Base-by-base conservation (phyloP, 2,329 filamentous ascomycete genomes). In the Xylaria arbuscula region DNA sequence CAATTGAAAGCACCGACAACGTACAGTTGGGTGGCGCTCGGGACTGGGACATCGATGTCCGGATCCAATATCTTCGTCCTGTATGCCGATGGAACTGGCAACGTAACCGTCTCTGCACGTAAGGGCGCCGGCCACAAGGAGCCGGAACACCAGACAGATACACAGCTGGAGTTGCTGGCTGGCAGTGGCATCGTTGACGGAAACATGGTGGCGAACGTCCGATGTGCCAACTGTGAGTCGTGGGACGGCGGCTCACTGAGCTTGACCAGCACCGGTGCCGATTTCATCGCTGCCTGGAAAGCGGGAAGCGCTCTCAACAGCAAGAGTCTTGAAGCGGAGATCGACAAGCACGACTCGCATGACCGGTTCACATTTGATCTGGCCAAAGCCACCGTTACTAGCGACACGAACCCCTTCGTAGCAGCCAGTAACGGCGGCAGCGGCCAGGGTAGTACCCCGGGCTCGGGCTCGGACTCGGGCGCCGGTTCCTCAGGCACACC, bases 1-100 rank as follows among this genome's bases (percentile, higher is more conserved):
- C 88, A 89, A 74, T 82, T 91, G 64, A 80, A 79, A n/a, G 87
- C 87, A 3, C 85, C 87, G 1, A 81, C 81, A 1, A 80, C 79
- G 6, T 86, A 86, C 75, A 73, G 77, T 67, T 91, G 89, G 89
- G 82, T 89, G 17, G 86, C 82, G 9, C 80, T 90, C 19, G 89
- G 87, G 36, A 87, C 86, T 38, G 89, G 89, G 54, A 72, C 74
- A 0, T 67, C 70, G 50, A 91, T 91, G 89, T 48, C 76, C 15
- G 85, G 83, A 38, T 77, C 88, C 58, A 85, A 88, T 75, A 89
- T 91, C 66, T 90, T 91, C 75, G 71, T 91, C 74, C 82, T 90
- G 72, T 91, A 91, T 77, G 79, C 86, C 54, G 83, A 89, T 70
- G 87, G 87, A 67, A 71, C 73, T 3, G 85, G 85, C 69, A 90